Evolutionary conservation across 225 moss, liverwort and hornwort species (phyloP).

Genomic region (Anthoceros angustus): DNA sequence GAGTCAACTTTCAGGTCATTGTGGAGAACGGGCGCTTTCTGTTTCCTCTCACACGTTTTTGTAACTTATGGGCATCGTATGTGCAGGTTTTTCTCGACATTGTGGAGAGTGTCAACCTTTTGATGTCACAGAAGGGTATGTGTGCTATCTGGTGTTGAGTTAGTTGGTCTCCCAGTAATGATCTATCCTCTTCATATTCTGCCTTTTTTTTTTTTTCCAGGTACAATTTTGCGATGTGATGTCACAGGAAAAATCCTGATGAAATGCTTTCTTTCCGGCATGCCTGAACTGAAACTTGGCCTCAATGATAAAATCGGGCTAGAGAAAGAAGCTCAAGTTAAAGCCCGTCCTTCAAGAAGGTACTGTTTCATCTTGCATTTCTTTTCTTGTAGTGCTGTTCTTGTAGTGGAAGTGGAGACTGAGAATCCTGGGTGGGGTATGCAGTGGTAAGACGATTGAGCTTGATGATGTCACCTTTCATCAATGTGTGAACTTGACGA

Average conservation of each 20-base stretch:
- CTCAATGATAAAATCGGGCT: slow-evolving; percentile 54
- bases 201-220: slow-evolving; percentile 11
- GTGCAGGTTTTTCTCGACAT: slow-evolving; percentile 56
- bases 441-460: slow-evolving; percentile 57
- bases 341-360: slow-evolving; percentile 57
- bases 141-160: neutral
- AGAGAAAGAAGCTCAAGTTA: slow-evolving; percentile 56
- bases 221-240: slow-evolving; percentile 47
- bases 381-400: no score
- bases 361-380: slow-evolving; percentile 5
- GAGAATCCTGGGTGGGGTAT: neutral
- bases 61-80: neutral
- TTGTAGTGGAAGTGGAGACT: no score
- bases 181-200: neutral
- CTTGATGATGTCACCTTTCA: slow-evolving; percentile 62
- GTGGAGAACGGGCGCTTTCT: neutral
- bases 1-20: neutral
- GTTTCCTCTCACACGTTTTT: no score
- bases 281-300: slow-evolving; percentile 56
- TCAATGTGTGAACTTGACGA: slow-evolving; percentile 51
- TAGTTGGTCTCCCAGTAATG: neutral
- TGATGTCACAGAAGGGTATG: slow-evolving; percentile 61
- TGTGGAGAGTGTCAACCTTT: slow-evolving; percentile 55
- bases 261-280: slow-evolving; percentile 63
- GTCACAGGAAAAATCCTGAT: slow-evolving; percentile 55